These are phyloP conservation scores for Musa beccarii DNA, from an alignment of 176 grass and related monocot species.

Conservation along the genomic window DNA sequence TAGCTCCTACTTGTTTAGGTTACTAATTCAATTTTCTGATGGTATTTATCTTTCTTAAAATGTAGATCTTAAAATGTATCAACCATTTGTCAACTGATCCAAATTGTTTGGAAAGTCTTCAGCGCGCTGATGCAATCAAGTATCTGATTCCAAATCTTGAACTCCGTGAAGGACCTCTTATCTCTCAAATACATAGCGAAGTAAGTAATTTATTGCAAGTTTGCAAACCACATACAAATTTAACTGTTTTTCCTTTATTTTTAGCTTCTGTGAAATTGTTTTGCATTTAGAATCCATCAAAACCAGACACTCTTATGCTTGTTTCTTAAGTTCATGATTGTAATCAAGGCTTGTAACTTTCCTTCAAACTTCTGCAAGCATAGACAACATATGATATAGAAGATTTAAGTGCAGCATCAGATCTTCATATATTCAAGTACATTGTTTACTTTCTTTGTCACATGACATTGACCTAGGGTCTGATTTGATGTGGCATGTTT, in stretches of 20 bases:
- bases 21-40: constrained; percentile 12
- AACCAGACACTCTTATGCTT: too few species aligned
- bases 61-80: constrained; percentile 92
- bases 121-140: constrained; percentile 95
- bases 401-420: too few species aligned
- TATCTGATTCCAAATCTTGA: constrained; percentile 97
- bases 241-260: background rate
- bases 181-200: constrained; percentile 91
- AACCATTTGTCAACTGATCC: constrained; percentile 96
- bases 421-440: too few species aligned
- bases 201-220: constrained; percentile 15
- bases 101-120: constrained; percentile 95
- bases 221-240: background rate
- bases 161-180: constrained; percentile 78
- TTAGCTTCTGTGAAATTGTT: background rate
- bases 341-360: too few species aligned
- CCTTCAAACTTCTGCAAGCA: too few species aligned
- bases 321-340: too few species aligned
- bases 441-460: too few species aligned
- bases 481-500: too few species aligned
- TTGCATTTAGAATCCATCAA: too few species aligned
- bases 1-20: constrained; percentile 22
- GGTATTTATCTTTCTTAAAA: constrained; percentile 13
- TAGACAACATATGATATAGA: too few species aligned
- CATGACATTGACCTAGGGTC: too few species aligned